These are phyloP conservation scores for Ceratocystis lukuohia DNA, from an alignment of 2,329 filamentous ascomycete genomes.

Conservation along the genomic window DNA sequence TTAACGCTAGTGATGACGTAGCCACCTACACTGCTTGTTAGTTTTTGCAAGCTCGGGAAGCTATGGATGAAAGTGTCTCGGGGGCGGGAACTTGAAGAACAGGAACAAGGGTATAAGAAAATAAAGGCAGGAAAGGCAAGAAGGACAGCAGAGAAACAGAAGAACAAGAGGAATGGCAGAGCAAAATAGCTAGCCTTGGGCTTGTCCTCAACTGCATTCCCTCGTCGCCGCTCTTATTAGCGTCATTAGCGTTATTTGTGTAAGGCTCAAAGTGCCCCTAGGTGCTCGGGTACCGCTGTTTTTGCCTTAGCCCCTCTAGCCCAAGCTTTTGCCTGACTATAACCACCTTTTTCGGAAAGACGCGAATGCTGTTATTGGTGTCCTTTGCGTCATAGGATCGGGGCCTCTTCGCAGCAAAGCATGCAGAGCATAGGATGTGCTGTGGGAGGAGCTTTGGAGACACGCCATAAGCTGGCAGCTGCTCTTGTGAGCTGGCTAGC, in stretches of 20 bases:
- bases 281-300: neutral
- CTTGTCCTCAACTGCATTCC: neutral
- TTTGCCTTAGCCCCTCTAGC: neutral
- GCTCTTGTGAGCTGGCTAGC: neutral
- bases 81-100: neutral
- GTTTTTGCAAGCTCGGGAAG: neutral
- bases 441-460: neutral
- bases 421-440: neutral
- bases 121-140: neutral
- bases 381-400: constrained; percentile 5
- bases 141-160: neutral
- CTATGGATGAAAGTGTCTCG: neutral
- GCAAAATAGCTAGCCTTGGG: too few relatives aligned
- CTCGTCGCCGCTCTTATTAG: neutral
- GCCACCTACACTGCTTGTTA: neutral
- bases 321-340: neutral
- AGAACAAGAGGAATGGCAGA: neutral
- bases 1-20: constrained; percentile 3
- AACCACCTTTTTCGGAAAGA: neutral
- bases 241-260: neutral
- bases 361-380: neutral
- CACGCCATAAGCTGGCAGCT: constrained; percentile 4
- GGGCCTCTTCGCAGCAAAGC: neutral
- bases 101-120: neutral
- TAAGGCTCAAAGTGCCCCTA: neutral